Conservation (phyloP, 331 rosid genomes). For the Quercus tomentella region DNA sequence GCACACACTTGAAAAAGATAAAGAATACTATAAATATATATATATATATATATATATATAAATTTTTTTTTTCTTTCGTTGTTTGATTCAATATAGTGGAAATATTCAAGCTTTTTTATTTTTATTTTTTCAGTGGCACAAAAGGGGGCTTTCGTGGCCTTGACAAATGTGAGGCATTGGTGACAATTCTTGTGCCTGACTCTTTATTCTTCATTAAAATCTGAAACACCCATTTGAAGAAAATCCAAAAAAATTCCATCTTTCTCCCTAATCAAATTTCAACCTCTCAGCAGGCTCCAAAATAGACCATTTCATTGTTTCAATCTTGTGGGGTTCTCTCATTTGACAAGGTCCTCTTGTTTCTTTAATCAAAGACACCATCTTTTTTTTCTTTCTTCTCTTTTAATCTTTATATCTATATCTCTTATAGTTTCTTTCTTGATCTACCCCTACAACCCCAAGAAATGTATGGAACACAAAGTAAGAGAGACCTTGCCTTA, state of each 20-base stretch:
- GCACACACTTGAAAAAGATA: background rate
- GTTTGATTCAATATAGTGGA: conserved; percentile 15
- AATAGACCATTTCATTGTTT: conserved; percentile 54
- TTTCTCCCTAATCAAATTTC: conserved; percentile 16
- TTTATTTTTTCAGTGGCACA: background rate
- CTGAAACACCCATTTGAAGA: conserved; percentile 20
- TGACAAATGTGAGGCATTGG: conserved; percentile 13
- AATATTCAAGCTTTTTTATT: conserved; percentile 7
- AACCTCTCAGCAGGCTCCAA: conserved; percentile 24
- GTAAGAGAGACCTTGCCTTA: conserved; percentile 76
- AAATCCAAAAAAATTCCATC: conserved; percentile 13
- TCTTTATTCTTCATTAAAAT: conserved; percentile 21
- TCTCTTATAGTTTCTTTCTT: conserved; percentile 20
- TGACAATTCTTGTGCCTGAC: conserved; percentile 4
- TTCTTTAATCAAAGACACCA: conserved; percentile 21
- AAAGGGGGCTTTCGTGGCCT: conserved; percentile 24
- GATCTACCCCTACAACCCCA: conserved; percentile 26
- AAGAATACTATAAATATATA: too few species aligned
- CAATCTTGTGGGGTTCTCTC: conserved; percentile 37
- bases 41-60: background rate
- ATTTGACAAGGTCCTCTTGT: conserved; percentile 34
- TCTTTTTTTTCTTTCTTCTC: background rate
- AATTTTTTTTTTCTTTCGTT: background rate
- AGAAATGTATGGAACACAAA: conserved; percentile 75
- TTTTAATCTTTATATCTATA: conserved; percentile 33